phyloP scores from a whole-genome alignment of 441 rosid genomes.

The Bruguiera hainesii region DNA sequence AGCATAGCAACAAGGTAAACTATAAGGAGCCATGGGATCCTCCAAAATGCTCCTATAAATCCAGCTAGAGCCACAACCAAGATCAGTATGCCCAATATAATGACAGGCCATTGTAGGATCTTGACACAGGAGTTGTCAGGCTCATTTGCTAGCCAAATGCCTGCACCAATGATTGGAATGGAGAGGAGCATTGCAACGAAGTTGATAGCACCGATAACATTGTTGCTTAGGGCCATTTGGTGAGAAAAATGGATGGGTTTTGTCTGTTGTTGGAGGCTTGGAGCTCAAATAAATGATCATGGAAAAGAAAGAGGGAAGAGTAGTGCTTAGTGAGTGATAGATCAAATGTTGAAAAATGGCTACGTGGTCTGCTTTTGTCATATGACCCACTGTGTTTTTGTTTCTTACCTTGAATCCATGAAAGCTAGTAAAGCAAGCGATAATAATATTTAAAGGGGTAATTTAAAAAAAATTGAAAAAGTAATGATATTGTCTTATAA shows the following conservation, averaged over 20 bases:
- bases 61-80: constrained; percentile 66
- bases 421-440: constrained; percentile 25
- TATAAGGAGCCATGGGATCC: constrained; percentile 68
- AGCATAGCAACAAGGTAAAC: constrained; percentile 72
- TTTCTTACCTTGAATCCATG: constrained; percentile 41
- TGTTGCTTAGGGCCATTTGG: constrained; percentile 82
- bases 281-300: constrained; percentile 1
- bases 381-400: constrained; percentile 23
- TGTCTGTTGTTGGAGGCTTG: background rate
- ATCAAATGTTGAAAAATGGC: constrained; percentile 9
- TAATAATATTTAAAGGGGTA: constrained; percentile 7
- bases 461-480: too few species aligned
- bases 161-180: constrained; percentile 74
- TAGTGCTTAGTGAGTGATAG: background rate
- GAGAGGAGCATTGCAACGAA: constrained; percentile 77
- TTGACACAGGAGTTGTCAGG: constrained; percentile 75
- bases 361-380: constrained; percentile 20
- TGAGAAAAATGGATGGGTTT: background rate
- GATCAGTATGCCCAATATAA: constrained; percentile 65
- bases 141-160: constrained; percentile 72
- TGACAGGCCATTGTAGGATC: constrained; percentile 90
- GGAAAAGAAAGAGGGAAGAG: background rate
- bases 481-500: too few species aligned
- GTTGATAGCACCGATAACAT: constrained; percentile 83
- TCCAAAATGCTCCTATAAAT: constrained; percentile 80